Percentiles rank a stretch among this genome's conserved stretches.
Evolutionary conservation across 495 filamentous ascomycete species (phyloP).

Genomic region (Aspergillus biplanus): DNA sequence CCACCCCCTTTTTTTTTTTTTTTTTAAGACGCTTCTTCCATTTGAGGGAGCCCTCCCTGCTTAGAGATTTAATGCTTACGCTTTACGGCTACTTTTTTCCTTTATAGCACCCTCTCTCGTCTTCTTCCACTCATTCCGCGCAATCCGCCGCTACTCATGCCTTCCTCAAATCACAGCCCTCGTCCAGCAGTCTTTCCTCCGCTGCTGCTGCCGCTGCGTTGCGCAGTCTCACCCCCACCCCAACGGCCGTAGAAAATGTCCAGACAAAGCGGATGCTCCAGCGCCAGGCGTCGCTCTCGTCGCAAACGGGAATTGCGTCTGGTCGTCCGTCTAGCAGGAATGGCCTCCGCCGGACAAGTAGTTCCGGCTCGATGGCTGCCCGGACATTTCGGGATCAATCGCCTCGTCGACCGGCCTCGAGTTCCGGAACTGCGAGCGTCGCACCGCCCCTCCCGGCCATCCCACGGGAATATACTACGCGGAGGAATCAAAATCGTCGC

Average conservation of each 20-base stretch:
- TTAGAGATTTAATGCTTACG: background rate
- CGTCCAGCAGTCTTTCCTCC: conserved; percentile 70
- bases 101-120: conserved; percentile 57
- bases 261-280: conserved; percentile 84
- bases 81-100: background rate
- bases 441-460: conserved; percentile 77
- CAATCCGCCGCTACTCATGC: conserved; percentile 78
- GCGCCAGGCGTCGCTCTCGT: conserved; percentile 70
- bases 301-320: conserved; percentile 54
- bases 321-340: conserved; percentile 43
- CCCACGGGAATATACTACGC: conserved; percentile 52
- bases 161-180: conserved; percentile 69
- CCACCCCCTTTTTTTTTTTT: background rate
- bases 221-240: conserved; percentile 72
- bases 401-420: conserved; percentile 55
- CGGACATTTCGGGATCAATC: conserved; percentile 79
- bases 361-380: conserved; percentile 81
- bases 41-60: background rate
- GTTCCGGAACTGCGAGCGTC: conserved; percentile 34
- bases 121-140: conserved; percentile 65
- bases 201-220: conserved; percentile 86
- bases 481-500: conserved; percentile 42
- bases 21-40: background rate
- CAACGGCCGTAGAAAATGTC: conserved; percentile 76
- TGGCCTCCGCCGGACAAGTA: conserved; percentile 64